Evolutionary conservation across 345 rosid genomes (phyloP).

Genomic region (Odontarrhena argentea): DNA sequence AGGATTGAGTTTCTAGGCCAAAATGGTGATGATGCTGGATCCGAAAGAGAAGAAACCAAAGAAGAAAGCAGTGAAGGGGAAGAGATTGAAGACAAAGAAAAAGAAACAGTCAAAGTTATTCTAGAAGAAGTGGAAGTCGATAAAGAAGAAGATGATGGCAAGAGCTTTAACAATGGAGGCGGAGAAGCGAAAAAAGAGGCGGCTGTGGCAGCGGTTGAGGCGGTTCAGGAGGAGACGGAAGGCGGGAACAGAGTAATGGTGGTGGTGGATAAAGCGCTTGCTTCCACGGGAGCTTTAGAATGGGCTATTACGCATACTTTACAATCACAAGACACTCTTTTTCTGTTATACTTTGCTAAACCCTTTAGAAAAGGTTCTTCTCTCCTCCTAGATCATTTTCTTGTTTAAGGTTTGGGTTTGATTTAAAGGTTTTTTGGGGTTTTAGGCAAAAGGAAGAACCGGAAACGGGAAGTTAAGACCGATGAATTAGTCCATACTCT

Average conservation of each 20-base stretch:
- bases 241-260: conserved; percentile 80
- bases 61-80: background rate
- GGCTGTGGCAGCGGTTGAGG: conserved; percentile 17
- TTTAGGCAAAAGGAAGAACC: conserved; percentile 43
- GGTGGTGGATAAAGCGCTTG: conserved; percentile 70
- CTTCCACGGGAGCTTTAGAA: conserved; percentile 78
- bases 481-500: conserved; percentile 56
- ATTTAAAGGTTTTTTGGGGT: background rate
- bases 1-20: conserved; percentile 50
- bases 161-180: conserved; percentile 26
- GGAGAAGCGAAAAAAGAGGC: conserved; percentile 29
- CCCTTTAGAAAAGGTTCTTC: conserved; percentile 49
- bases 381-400: background rate
- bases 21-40: conserved; percentile 36
- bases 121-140: conserved; percentile 20
- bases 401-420: background rate
- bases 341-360: conserved; percentile 62
- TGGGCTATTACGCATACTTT: conserved; percentile 83
- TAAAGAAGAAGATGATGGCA: conserved; percentile 25
- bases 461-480: conserved; percentile 50
- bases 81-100: conserved; percentile 33
- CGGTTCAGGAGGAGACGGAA: conserved; percentile 8
- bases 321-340: conserved; percentile 57
- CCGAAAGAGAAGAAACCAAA: conserved; percentile 31
- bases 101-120: conserved; percentile 22